Conservation (phyloP, 2,329 filamentous ascomycete genomes). For the Penicillium sp. region DNA sequence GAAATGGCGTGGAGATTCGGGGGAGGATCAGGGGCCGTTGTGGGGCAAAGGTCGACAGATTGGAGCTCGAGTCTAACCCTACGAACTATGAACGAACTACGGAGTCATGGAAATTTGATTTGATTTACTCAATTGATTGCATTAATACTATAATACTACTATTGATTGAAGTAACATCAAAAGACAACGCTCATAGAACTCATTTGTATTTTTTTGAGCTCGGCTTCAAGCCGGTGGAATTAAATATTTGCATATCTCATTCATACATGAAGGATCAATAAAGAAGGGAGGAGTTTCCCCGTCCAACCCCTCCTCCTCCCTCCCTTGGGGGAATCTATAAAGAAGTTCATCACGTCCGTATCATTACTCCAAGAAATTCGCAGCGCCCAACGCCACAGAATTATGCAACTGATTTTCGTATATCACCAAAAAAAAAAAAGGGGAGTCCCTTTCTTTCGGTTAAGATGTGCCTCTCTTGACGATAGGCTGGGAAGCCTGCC, state of each 20-base stretch:
- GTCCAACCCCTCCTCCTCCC: not conserved
- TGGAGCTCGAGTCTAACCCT: slow-evolving; percentile 5
- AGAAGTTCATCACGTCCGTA: slow-evolving; percentile 6
- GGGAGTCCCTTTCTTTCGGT: not conserved
- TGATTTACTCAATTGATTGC: not conserved
- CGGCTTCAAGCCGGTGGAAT: slow-evolving; percentile 3
- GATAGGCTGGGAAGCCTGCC: slow-evolving; percentile 2
- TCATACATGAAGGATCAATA: slow-evolving; percentile 15
- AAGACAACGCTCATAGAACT: not conserved
- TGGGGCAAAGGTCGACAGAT: slow-evolving; percentile 20
- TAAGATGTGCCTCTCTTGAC: not conserved
- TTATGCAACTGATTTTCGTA: slow-evolving; percentile 6
- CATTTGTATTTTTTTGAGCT: slow-evolving; percentile 3
- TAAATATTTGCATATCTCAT: slow-evolving; percentile 3
- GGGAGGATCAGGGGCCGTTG: slow-evolving; percentile 17
- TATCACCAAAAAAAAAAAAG: not conserved
- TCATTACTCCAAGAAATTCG: slow-evolving; percentile 15
- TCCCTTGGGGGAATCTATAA: slow-evolving; percentile 15
- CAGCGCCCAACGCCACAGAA: slow-evolving; percentile 5
- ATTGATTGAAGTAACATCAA: too few species aligned
- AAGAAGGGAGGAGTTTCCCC: slow-evolving; percentile 1
- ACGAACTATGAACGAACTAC: not conserved
- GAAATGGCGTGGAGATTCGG: slow-evolving; percentile 18
- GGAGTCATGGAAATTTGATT: not conserved
- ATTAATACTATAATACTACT: not conserved